Percentiles rank a stretch among this genome's conserved stretches.
These are phyloP conservation scores for Penicillium lividum DNA, from an alignment of 495 filamentous ascomycete genomes.

Conservation along the genomic window DNA sequence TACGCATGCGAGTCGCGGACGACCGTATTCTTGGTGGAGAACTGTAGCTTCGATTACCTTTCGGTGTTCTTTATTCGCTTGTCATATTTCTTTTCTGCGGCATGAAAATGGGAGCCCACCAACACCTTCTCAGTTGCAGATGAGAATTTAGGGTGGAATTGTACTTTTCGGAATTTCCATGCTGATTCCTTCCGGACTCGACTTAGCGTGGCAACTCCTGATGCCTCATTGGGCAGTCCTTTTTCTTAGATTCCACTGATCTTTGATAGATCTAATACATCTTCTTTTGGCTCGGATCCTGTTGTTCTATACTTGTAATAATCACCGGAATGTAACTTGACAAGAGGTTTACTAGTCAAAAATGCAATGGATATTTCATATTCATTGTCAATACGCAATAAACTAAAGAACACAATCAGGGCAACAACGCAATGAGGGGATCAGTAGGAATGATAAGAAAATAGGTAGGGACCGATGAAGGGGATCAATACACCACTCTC, in stretches of 20 bases:
- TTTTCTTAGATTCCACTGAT: constrained; percentile 12
- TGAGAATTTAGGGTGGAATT: background rate
- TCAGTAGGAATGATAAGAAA: constrained; percentile 18
- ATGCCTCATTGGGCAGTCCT: background rate
- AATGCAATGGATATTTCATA: background rate
- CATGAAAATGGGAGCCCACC: background rate
- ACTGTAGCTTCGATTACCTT: constrained; percentile 20
- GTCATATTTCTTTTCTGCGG: constrained; percentile 7
- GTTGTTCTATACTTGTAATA: background rate
- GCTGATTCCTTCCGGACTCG: constrained; percentile 7
- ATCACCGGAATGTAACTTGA: no score
- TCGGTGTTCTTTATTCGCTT: background rate
- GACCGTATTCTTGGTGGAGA: constrained; percentile 24
- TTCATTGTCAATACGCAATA: background rate
- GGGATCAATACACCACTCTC: constrained; percentile 6
- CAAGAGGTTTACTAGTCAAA: background rate
- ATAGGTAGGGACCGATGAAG: constrained; percentile 28
- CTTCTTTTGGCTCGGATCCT: constrained; percentile 3
- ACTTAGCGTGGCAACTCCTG: constrained; percentile 2
- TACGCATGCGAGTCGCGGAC: constrained; percentile 44
- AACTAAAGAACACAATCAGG: constrained; percentile 1
- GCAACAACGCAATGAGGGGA: constrained; percentile 10
- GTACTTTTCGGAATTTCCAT: constrained; percentile 9
- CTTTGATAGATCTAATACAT: constrained; percentile 25
- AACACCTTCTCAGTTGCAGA: background rate